Base-by-base conservation (phyloP, 2,329 filamentous ascomycete species). In the Fusarium brevicatenulatum region DNA sequence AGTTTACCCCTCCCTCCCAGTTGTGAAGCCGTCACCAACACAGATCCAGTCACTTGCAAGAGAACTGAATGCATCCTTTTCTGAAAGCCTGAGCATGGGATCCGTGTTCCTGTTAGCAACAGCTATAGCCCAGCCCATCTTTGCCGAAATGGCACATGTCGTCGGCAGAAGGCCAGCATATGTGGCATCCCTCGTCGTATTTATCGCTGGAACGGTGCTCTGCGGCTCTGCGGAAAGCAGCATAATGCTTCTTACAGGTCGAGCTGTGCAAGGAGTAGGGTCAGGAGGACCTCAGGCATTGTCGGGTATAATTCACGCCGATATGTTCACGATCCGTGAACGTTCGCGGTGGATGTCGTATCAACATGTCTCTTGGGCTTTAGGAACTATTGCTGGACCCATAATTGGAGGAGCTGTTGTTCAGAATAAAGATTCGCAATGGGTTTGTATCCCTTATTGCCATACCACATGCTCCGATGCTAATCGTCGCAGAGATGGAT, bases 61-160 rank as follows among this genome's bases (percentile, higher is more conserved):
- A 43, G 77, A 79, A 40, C 65, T 79, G 37, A 61, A 78, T 42
- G 77, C 76, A 7, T 74, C 70, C 10, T 68, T 78, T 21, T 75
- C 76, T 4, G 65, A 78, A 47, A 74, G 68, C 16, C 59, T 79
- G 53, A 74, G 73, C 37, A 72, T 79, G 18, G 91, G 91, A 4
- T 93, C 91, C 9, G 90, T 89, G 21, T 94, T 92, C 72, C 83
- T 94, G 9, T 85, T 94, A 9, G 88, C 90, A 7, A 90, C 88
- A 63, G 90, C 91, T 2, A 87, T 91, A 36, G 85, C 89, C 46
- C 87, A 91, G 73, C 90, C 89, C 7, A 79, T 81, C 9, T 75
- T 84, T n/a, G 79, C 81, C 11, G 80, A 81, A 6, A 62, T 84
- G 15, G 82, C 81, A 37, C 77, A 77, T 55, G 81, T 82, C 12